A percentile compares a stretch with the other conserved stretches of the same genome.
phyloP scores from a whole-genome alignment of 2,329 filamentous ascomycete species.

The Fusarium sublunatum region DNA sequence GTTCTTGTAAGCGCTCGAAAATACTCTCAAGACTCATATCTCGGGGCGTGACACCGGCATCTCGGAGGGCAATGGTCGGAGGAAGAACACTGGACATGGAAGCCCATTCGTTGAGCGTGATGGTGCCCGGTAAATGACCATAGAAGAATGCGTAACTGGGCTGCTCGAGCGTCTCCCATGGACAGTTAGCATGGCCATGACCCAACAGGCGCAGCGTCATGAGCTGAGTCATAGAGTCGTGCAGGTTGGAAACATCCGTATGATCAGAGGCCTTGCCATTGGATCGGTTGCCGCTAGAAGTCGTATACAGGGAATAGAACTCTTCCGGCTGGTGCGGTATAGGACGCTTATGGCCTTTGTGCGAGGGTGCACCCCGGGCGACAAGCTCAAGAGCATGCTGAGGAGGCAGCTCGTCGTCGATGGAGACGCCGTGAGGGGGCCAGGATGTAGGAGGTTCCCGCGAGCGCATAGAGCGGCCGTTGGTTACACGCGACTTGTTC shows the following conservation, averaged over 20 bases:
- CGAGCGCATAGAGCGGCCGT: constrained; percentile 35
- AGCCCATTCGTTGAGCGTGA: constrained; percentile 77
- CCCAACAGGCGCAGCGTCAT: constrained; percentile 65
- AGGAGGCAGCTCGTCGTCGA: constrained; percentile 62
- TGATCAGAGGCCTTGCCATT: constrained; percentile 54
- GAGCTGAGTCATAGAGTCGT: constrained; percentile 68
- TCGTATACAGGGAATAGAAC: constrained; percentile 68
- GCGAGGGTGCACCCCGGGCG: constrained; percentile 66
- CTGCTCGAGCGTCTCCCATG: constrained; percentile 80
- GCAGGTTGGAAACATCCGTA: constrained; percentile 61
- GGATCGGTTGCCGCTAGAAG: constrained; percentile 57
- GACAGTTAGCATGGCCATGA: constrained; percentile 57
- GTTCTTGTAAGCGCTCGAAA: constrained; percentile 67
- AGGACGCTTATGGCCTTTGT: constrained; percentile 64
- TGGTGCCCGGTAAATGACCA: constrained; percentile 74
- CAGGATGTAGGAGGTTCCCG: constrained; percentile 61
- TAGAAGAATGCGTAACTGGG: constrained; percentile 77
- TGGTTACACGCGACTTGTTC: constrained; percentile 31
- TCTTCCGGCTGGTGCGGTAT: constrained; percentile 67
- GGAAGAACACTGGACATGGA: constrained; percentile 67
- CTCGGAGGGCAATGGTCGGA: constrained; percentile 67
- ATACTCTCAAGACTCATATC: constrained; percentile 69
- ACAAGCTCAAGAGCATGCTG: constrained; percentile 68
- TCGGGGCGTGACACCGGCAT: constrained; percentile 68
- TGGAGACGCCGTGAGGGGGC: constrained; percentile 65